Evolutionary conservation across 2,329 filamentous ascomycete species (phyloP).

Genomic region (Ascochyta pisi): DNA sequence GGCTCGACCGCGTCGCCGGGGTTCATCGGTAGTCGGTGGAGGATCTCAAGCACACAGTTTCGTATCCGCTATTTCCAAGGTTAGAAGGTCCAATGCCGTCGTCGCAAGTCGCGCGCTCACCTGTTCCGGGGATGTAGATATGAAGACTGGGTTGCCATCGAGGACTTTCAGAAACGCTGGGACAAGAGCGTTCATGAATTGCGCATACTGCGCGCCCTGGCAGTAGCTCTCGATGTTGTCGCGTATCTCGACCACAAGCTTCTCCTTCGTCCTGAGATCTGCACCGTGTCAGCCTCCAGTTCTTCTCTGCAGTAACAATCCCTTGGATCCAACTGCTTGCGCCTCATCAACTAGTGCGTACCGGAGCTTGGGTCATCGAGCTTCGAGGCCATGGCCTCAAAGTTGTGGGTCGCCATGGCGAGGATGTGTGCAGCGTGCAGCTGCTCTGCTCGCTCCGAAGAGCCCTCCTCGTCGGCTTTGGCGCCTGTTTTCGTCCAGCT

Average conservation of each 20-base stretch:
- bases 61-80: slow-evolving; percentile 70
- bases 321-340: neutral
- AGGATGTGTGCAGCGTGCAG: slow-evolving; percentile 31
- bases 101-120: slow-evolving; percentile 56
- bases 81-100: slow-evolving; percentile 19
- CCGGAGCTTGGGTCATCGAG: slow-evolving; percentile 53
- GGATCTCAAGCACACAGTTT: slow-evolving; percentile 90
- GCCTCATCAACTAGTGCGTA: slow-evolving; percentile 24
- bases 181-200: slow-evolving; percentile 86
- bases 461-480: slow-evolving; percentile 13
- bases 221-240: slow-evolving; percentile 92
- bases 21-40: slow-evolving; percentile 81
- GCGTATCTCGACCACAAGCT: slow-evolving; percentile 83
- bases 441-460: slow-evolving; percentile 27
- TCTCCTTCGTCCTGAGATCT: slow-evolving; percentile 84
- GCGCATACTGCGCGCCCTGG: slow-evolving; percentile 74
- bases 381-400: slow-evolving; percentile 57
- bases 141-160: slow-evolving; percentile 85
- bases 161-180: slow-evolving; percentile 88
- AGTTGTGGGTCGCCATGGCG: slow-evolving; percentile 51
- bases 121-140: slow-evolving; percentile 89
- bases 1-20: slow-evolving; percentile 84
- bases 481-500: slow-evolving; percentile 19
- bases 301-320: slow-evolving; percentile 1
- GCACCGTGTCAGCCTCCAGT: slow-evolving; percentile 27